Base-by-base conservation (phyloP, 371 early-diverging fungal genomes). In the Zancudomyces culisetae region DNA sequence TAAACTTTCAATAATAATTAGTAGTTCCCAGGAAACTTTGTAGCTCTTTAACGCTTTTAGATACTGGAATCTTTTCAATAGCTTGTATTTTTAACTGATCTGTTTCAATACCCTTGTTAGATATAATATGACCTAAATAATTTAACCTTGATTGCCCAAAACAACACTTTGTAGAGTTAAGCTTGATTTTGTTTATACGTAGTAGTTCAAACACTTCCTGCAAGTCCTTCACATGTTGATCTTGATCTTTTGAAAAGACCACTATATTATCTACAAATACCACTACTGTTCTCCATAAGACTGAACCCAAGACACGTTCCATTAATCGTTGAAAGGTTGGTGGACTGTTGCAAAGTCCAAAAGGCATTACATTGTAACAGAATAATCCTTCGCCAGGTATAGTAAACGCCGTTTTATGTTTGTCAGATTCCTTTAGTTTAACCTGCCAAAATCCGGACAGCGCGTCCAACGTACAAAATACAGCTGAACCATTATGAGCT, bases 191-290 rank as follows among this genome's bases (percentile, higher is more conserved):
- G n/a, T 26, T 28, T 18, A 0, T 51, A 58, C 18, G 24, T 3
- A 79, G 59, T 10, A 56, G 27, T 0, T 59, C 15, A 0, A 77
- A 50, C 0, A 77, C 70, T 2, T 30, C 29, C 2, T 50, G 24
- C 12, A 74, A 43, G 49, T 78, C 69, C 6, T 46, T 1, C 2
- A 49, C 30, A 47, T 79, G 77, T 23, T 77, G 70, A 6, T 70
- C 63, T 20, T 27, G 18, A 12, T 59, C 64, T 13, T 64, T 49
- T 4, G 70, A 69, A 48, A 61, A 78, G 19, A 83, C 71, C 0
- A 79, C 49, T 1, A 79, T 72, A 53, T 79, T 73, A 53, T 82
- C 78, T 0, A 80, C 42, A 39, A 73, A 80, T 1, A 72, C 61
- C 0, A 73, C 45, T 0, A 60, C 61, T 23, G 53, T 72, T 2